phyloP scores from a whole-genome alignment of 176 grass and related monocot genomes.

The Sorghum bicolor region Sorghum_bicolor_NCBIv3 NC_012872.2:7087501-7088000 shows the following conservation, averaged over 20 bases:
- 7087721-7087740: background rate
- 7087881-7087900: no score
- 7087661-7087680: background rate
- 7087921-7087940: no score
- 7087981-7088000: background rate
- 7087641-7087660: background rate
- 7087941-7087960: no score
- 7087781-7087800: no score
- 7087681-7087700: background rate
- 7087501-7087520: background rate
- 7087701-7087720: no score
- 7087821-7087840: no score
- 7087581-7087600: background rate
- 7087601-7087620: background rate
- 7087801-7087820: no score
- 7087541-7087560: slow-evolving; percentile 36
- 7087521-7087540: background rate
- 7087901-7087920: no score
- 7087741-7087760: background rate
- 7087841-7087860: no score
- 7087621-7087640: background rate
- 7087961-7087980: no score
- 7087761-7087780: slow-evolving; percentile 4
- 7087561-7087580: slow-evolving; percentile 1
- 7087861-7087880: no score